Base-by-base conservation (phyloP, 129 eudicot species). In the Centaurea solstitialis region DNA sequence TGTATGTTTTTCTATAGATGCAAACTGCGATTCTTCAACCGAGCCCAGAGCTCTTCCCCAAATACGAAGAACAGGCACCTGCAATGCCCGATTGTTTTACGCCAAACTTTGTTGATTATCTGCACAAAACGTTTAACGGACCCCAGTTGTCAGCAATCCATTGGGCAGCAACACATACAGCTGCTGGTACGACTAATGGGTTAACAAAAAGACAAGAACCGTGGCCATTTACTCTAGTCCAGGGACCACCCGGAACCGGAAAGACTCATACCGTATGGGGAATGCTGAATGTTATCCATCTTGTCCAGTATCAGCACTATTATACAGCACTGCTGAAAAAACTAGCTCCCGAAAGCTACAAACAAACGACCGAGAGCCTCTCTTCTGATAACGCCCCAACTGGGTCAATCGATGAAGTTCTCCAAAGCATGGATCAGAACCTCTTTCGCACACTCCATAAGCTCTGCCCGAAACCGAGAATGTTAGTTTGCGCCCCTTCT, bases 251-350 rank as follows among this genome's bases (percentile, higher is more conserved):
- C 7, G 99, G 99, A 17, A 95, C 99, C 0, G 99, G 99, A 20
- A 95, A 95, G 79, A 95, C 99, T 0, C 99, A 95, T 75, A 95
- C 99, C 0, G 99, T 95, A 6, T 95, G 99, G 98, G 99, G 99
- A 80, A 95, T 95, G 99, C 85, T 95, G 45, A 95, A 95, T 37
- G 99, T 95, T 65, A 95, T 95, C 76, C 99, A 95, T 83, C 92
- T 95, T 17, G 94, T 95, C 17, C 99, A 95, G 83, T 95, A 95
- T 82, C 99, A 95, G 86, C 99, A 95, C 72, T 95, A 95, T 62
- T 95, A 95, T 69, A 85, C 97, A 6, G 98, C 99, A 26, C 78
- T 95, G 84, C 89, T 95, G 1, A 95, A 95, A 85, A 95, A 95
- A 77, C 91, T 95, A 77, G 98, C 99, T 2, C 99, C 99, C 18